Evolutionary conservation across 768 basidiomycete genomes (phyloP).

Genomic region (Boletus huronensis): DNA sequence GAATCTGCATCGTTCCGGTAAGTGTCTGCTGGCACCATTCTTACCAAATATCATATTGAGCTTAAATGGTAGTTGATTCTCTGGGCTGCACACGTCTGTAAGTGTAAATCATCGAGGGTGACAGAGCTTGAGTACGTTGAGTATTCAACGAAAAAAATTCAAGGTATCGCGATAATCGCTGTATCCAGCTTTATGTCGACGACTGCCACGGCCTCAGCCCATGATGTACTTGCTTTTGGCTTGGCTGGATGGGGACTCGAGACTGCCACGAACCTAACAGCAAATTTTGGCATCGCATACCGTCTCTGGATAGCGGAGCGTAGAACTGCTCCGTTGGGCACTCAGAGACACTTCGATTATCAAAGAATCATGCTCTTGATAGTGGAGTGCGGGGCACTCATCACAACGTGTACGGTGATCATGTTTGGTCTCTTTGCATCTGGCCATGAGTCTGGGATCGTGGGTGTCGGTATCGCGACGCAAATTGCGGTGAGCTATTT

Average conservation of each 20-base stretch:
- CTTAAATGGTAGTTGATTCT: constrained; percentile 7
- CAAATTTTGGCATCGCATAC: constrained; percentile 20
- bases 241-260: constrained; percentile 22
- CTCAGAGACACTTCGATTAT: constrained; percentile 8
- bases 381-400: constrained; percentile 20
- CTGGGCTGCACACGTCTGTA: constrained; percentile 17
- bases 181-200: constrained; percentile 16
- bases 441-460: constrained; percentile 11
- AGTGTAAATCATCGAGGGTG: constrained; percentile 1
- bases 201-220: neutral
- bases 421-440: constrained; percentile 17
- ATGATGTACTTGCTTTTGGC: constrained; percentile 3
- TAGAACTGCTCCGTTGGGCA: neutral
- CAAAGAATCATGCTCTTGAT: constrained; percentile 13
- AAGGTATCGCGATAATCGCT: constrained; percentile 16
- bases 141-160: neutral
- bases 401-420: constrained; percentile 17
- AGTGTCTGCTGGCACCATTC: neutral
- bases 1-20: constrained; percentile 15
- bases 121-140: neutral
- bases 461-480: constrained; percentile 15
- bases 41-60: neutral
- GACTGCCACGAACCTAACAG: constrained; percentile 12
- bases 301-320: constrained; percentile 11
- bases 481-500: constrained; percentile 17